Base-by-base conservation (phyloP, 2,329 filamentous ascomycete genomes). In the Magnaporthiopsis rhizophila region DNA sequence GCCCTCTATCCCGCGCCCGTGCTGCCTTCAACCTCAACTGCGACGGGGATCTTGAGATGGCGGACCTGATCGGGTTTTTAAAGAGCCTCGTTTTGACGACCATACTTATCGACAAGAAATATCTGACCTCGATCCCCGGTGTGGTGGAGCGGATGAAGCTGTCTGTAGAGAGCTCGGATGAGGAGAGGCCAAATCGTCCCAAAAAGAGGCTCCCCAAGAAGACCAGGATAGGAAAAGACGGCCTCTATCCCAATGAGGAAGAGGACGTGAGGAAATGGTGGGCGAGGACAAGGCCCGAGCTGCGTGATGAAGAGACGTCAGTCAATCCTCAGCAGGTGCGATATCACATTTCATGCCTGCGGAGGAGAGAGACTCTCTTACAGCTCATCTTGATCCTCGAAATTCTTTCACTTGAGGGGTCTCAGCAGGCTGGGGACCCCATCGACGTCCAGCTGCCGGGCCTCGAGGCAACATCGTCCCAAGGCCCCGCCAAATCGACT, bases 301-400 rank as follows among this genome's bases (percentile, higher is more conserved):
- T 73, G 38, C 74, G 67, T 15, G 79, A 82, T 58, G 78, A 83
- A 28, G 82, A 86, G 63, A 74, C 75, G 15, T 73, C 75, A 59
- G 74, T 79, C 63, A 74, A 82, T 1, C 75, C 80, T 5, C 78
- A 84, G 21, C 82, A 86, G 38, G 78, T 86, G 64, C 89, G 83
- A 71, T 82, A 84, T 26, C 83, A 88, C 57, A 77, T 88, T n/a
- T 83, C 86, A 2, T 81, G 86, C 63, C 75, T 94, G 56, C 84
- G 90, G 58, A 87, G 88, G 30, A 82, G 91, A 65, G 91, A 95
- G 76, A 92, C 90, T 0, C 88, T 93, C 69, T 78, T 93, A 56
- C 91, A 95, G 72, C 86, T 94, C 76, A 91, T 94, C 64, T 73
- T 95, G 38, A 87, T 92, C 62, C 80, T 95, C 7, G 91, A 95